Evolutionary conservation across 2,329 filamentous ascomycete species (phyloP).

Genomic region (Stenocarpella maydis): DNA sequence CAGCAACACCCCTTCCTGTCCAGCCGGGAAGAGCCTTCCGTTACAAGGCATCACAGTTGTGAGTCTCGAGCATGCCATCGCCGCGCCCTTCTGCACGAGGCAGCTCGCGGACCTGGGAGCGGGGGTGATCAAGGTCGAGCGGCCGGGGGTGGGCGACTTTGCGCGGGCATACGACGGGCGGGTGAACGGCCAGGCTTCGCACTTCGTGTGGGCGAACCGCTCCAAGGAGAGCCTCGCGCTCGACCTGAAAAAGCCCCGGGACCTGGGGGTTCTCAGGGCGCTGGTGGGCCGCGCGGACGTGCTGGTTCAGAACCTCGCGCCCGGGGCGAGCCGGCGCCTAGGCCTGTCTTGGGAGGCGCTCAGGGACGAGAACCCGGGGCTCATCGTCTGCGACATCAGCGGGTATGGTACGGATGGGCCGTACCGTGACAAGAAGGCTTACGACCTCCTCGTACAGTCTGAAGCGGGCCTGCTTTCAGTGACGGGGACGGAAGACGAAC

Average conservation of each 20-base stretch:
- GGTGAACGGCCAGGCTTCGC: constrained; percentile 58
- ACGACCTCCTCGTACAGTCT: constrained; percentile 63
- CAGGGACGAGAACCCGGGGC: constrained; percentile 49
- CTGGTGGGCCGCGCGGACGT: constrained; percentile 57
- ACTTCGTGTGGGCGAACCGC: constrained; percentile 64
- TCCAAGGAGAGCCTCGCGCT: constrained; percentile 62
- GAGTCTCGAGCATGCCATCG: constrained; percentile 62
- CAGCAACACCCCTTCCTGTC: background rate
- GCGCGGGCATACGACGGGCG: constrained; percentile 59
- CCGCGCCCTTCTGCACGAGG: constrained; percentile 62
- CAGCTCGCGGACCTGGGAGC: constrained; percentile 63
- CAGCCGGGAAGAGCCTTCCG: constrained; percentile 4
- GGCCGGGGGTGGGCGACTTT: constrained; percentile 60
- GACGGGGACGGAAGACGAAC: constrained; percentile 54
- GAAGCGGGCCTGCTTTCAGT: constrained; percentile 61
- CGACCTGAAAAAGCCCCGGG: constrained; percentile 54
- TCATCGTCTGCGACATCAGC: constrained; percentile 64
- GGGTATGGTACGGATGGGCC: constrained; percentile 61
- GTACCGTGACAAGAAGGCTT: constrained; percentile 62
- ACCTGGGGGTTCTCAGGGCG: constrained; percentile 53
- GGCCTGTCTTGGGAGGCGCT: constrained; percentile 56
- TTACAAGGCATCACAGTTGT: constrained; percentile 57
- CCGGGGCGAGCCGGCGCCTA: constrained; percentile 56
- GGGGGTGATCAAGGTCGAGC: constrained; percentile 63
- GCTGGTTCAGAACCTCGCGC: constrained; percentile 62